phyloP scores from a whole-genome alignment of 805 yeast genomes.

The Saccharomycopsis fermentans region DNA sequence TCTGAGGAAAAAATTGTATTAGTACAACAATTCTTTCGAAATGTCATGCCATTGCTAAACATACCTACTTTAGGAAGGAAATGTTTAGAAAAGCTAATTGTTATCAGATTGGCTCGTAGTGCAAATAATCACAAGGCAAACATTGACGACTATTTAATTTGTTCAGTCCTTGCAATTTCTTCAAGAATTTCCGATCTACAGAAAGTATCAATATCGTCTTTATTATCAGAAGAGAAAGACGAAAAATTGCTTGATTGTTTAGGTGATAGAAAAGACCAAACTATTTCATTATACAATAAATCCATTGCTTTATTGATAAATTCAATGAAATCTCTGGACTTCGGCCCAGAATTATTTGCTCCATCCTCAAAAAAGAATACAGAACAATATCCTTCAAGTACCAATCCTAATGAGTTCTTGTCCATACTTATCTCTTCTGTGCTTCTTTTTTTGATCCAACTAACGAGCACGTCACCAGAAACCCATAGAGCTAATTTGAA shows the following conservation, averaged over 20 bases:
- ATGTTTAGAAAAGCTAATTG: background rate
- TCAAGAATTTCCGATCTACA: constrained; percentile 6
- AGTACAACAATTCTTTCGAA: constrained; percentile 6
- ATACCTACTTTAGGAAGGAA: background rate
- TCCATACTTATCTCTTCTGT: background rate
- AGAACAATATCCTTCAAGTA: background rate
- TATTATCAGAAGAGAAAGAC: background rate
- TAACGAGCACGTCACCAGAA: constrained; percentile 6
- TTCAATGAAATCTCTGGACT: background rate
- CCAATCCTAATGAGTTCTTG: background rate
- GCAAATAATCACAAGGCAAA: background rate
- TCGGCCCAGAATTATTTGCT: background rate
- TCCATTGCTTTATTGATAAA: constrained; percentile 6
- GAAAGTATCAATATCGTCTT: background rate
- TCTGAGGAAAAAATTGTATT: constrained; percentile 5
- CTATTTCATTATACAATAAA: constrained; percentile 7
- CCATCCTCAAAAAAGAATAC: background rate
- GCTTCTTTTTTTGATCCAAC: constrained; percentile 12
- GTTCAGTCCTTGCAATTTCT: constrained; percentile 9
- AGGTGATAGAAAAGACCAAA: background rate
- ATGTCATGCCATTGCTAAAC: constrained; percentile 10
- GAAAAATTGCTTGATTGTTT: background rate
- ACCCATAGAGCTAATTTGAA: constrained; percentile 5
- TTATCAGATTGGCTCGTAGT: background rate
- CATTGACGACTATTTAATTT: constrained; percentile 2